Conservation (phyloP, 371 early-diverging fungal genomes). For the Mortierella sp. region DNA sequence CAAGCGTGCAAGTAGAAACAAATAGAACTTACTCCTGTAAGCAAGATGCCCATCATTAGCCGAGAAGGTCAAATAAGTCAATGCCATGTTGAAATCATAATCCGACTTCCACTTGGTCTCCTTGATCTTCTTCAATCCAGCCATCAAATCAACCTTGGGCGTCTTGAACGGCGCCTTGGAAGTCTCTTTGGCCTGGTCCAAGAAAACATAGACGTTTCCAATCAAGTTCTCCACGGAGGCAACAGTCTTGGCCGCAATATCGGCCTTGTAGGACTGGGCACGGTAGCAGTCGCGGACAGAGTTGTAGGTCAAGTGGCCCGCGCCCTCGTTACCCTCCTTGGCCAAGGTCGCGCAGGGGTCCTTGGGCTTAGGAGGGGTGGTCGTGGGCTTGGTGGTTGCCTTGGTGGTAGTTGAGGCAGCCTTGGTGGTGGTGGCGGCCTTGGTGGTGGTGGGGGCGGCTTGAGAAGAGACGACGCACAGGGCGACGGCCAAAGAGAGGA, state of each 20-base stretch:
- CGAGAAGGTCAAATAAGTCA: conserved; percentile 37
- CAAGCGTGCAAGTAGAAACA: background rate
- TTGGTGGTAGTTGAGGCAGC: conserved; percentile 14
- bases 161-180: conserved; percentile 4
- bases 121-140: conserved; percentile 35
- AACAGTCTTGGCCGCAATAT: conserved; percentile 37
- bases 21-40: conserved; percentile 32
- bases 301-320: background rate
- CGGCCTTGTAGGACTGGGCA: conserved; percentile 28
- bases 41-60: conserved; percentile 52
- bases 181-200: conserved; percentile 38
- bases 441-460: conserved; percentile 23
- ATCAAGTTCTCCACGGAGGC: conserved; percentile 34
- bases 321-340: background rate
- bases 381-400: background rate
- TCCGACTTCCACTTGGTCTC: conserved; percentile 48
- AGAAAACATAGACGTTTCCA: conserved; percentile 48
- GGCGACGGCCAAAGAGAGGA: conserved; percentile 57
- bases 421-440: conserved; percentile 3
- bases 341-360: conserved; percentile 27
- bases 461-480: conserved; percentile 56
- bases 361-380: conserved; percentile 10
- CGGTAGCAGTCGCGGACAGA: conserved; percentile 18
- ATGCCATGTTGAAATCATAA: conserved; percentile 50
- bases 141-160: conserved; percentile 21